A percentile compares a stretch with the other conserved stretches of the same genome.
phyloP scores from a whole-genome alignment of 2,329 filamentous ascomycete species.

The Chaetomiaceae sp. region DNA sequence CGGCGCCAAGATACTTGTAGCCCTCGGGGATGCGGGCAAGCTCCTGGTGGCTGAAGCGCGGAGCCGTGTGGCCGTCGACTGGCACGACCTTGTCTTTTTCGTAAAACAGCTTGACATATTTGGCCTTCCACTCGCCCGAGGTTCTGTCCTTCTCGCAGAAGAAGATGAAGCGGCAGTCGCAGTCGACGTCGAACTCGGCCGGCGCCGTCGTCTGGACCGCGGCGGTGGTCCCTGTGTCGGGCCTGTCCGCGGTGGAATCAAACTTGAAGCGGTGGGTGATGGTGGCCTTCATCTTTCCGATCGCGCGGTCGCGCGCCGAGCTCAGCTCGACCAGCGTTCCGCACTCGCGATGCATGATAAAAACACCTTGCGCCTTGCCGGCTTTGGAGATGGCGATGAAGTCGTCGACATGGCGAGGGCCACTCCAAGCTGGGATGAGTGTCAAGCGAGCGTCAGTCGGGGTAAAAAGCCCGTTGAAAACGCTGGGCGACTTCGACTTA shows the following conservation, averaged over 20 bases:
- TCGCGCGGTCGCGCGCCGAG: conserved; percentile 33
- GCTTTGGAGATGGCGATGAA: conserved; percentile 45
- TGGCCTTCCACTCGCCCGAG: conserved; percentile 33
- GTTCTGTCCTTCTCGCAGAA: conserved; percentile 34
- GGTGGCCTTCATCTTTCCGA: conserved; percentile 50
- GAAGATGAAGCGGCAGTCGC: conserved; percentile 45
- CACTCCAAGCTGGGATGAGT: conserved; percentile 38
- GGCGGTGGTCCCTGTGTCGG: not conserved
- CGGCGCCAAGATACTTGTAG: conserved; percentile 41
- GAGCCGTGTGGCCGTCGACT: conserved; percentile 36
- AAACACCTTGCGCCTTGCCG: conserved; percentile 45
- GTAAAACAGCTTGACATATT: conserved; percentile 43
- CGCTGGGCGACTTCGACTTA: conserved; percentile 27
- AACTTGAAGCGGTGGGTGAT: conserved; percentile 44
- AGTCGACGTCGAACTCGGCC: conserved; percentile 42
- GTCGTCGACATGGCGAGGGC: conserved; percentile 35
- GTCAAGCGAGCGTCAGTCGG: no score
- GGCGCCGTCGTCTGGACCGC: conserved; percentile 24
- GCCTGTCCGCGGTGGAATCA: conserved; percentile 4
- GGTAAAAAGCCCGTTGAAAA: no score
- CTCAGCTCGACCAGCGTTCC: conserved; percentile 42
- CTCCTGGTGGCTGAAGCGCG: conserved; percentile 33
- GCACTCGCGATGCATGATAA: conserved; percentile 52
- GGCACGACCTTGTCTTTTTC: conserved; percentile 46
- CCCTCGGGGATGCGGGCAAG: conserved; percentile 38